Conservation (phyloP, 306 rosid genomes). For the Leucaena leucocephala region DNA sequence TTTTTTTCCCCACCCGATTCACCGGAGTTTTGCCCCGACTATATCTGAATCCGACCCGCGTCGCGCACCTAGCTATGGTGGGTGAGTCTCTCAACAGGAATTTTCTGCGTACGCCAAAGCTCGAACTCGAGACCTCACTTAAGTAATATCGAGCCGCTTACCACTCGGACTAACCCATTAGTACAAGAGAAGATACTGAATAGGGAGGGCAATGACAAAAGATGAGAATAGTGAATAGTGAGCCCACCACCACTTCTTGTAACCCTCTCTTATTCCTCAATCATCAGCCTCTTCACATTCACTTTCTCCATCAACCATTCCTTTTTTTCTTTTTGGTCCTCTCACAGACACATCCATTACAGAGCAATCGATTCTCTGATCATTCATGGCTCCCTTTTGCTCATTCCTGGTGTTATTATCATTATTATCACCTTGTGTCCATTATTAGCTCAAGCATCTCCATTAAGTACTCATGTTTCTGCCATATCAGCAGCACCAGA, state of each 20-base stretch:
- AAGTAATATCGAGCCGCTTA: too few relatives aligned
- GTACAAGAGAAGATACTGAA: neutral
- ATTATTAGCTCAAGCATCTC: constrained; percentile 29
- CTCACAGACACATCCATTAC: constrained; percentile 39
- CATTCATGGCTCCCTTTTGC: constrained; percentile 54
- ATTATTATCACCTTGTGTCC: constrained; percentile 28
- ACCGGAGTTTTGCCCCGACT: too few relatives aligned
- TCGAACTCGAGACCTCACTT: too few relatives aligned
- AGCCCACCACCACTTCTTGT: constrained; percentile 46
- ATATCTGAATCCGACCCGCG: too few relatives aligned
- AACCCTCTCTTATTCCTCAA: constrained; percentile 39
- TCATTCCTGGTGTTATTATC: constrained; percentile 31
- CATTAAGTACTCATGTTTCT: constrained; percentile 33
- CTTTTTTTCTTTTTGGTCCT: neutral
- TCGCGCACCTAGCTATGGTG: too few relatives aligned
- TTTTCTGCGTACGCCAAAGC: too few relatives aligned
- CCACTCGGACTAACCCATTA: too few relatives aligned
- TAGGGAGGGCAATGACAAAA: constrained; percentile 5
- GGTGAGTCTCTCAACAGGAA: too few relatives aligned
- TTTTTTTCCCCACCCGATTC: too few relatives aligned
- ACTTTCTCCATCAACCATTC: constrained; percentile 29
- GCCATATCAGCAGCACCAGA: constrained; percentile 55
- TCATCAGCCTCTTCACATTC: constrained; percentile 26
- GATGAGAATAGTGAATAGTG: constrained; percentile 29
- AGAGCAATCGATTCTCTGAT: constrained; percentile 36